Base-by-base conservation (phyloP, 1,284 basidiomycete genomes). In the Marasmius sp. region DNA sequence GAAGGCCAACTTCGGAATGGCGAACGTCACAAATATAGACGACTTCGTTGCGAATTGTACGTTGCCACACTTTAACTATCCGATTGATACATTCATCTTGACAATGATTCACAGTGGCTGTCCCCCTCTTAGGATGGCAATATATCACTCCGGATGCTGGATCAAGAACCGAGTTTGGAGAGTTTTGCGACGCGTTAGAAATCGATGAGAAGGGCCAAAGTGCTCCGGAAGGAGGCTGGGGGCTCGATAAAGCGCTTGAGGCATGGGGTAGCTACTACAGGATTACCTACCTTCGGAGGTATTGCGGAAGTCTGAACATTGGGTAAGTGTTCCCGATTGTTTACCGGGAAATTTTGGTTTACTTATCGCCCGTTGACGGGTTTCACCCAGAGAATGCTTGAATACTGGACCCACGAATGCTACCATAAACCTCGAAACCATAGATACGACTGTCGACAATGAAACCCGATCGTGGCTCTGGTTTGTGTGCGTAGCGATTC, bases 141-240 rank as follows among this genome's bases (percentile, higher is more conserved):
- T 73, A 72, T 18, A 70, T 88, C 8, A 80, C 82, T 55, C 81
- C 83, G 1, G 77, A 76, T 4, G 73, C 76, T 70, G 76, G 87
- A 75, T 69, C 75, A 75, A 63, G 81, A 65, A 72, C 80, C 69
- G 62, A 72, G 34, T 92, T 92, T 74, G 86, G 79, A 72, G 53
- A 80, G 18, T 92, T 91, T 73, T 92, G 89, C 64, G 88, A 92
- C 67, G 86, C 87, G 0, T 75, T 92, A 0, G 89, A 92, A 71
- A 85, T 89, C 27, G 85, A 86, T 69, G 67, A 88, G 61, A 87
- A 86, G 6, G 75, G 80, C 2, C 81, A 66, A 56, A 14, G 11
- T 8, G 87, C 89, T 4, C 77, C 81, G 22, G 73, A 77, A 0
- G 67, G 66, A 1, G 89, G 90, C 7, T 90, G 85, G 82, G 89